Evolutionary conservation across 2,329 filamentous ascomycete genomes (phyloP), one percentile per base, ranked within the genome.

Genomic region (Neoscytalidium dimidiatum): DNA sequence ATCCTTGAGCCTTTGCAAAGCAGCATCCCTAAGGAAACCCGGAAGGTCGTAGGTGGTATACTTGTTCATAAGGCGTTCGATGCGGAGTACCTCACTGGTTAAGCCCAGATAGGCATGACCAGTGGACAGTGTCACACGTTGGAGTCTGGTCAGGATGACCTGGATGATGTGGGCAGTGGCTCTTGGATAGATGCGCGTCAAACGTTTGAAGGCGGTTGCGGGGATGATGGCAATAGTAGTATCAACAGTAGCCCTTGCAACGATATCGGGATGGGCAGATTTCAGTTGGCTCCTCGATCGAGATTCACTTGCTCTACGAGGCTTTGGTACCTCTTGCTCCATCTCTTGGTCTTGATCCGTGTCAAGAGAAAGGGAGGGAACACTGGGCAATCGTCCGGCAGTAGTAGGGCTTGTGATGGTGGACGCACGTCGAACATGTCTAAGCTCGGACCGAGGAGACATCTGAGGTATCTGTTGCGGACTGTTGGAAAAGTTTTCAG

Each of bases 161-260:
- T 99, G 95, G 5, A 99, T 93, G 68, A 99, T 98, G 73, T 99
- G 96, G 1, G 95, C 90, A 2, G 95, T 97, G 9, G 96, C 94
- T 80, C 96, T 96, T 9, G 95, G 95, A 71, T 98, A 99, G 26
- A 97, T 90, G 73, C 92, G 88, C 58, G 96, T 99, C 61, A 99
- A 82, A 8, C 96, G 89, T 62, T 93, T 88, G 72, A 99, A 99
- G 3, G 95, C 96, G 74, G 93, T 97, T 0, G 95, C 95, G 1
- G 96, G 96, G 65, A 99, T 99, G 68, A 99, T 96, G 5, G 95
- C 95, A 77, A 99, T 97, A 0, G 96, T 99, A 0, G 95, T 99
- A 74, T 99, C 96, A 26, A 96, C 91, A 17, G 93, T 96, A 5
- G 95, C 95, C 69, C 95, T 87, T n/a, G 94, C 95, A 68, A 99